phyloP scores from a whole-genome alignment of 2,329 filamentous ascomycete species.

The Ophiostoma perfectum region DNA sequence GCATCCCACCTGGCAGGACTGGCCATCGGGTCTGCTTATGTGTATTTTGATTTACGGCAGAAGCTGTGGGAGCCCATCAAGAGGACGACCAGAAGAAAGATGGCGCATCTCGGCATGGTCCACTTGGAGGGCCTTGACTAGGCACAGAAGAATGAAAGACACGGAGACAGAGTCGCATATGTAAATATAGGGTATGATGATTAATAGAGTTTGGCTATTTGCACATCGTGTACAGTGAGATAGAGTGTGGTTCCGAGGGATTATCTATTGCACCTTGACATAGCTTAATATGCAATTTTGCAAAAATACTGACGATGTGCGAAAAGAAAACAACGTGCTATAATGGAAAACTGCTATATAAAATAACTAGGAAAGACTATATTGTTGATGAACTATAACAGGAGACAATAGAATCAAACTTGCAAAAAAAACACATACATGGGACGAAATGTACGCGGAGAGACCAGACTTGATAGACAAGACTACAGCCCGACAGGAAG shows the following conservation, averaged over 20 bases:
- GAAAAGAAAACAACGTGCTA: no score
- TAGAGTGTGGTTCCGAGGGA: no score
- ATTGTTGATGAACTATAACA: neutral
- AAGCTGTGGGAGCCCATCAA: slow-evolving; percentile 27
- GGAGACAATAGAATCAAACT: neutral
- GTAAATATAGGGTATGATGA: neutral
- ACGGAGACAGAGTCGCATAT: neutral
- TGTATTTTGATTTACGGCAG: slow-evolving; percentile 24
- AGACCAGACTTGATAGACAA: no score
- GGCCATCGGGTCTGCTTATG: slow-evolving; percentile 28
- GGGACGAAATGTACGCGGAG: no score
- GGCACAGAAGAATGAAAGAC: neutral
- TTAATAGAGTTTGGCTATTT: no score
- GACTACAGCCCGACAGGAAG: neutral
- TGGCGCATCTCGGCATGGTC: neutral
- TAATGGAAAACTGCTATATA: no score
- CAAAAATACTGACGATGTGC: no score
- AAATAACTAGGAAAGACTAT: neutral
- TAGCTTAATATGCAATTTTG: no score
- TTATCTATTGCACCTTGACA: no score
- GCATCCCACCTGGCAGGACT: slow-evolving; percentile 29
- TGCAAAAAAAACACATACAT: neutral
- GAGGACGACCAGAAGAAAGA: neutral
- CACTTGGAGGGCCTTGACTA: neutral
- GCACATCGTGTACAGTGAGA: no score